Evolutionary conservation across 257 asterid genomes (phyloP), one percentile per base, ranked within the genome.

Genomic region (Petrea volubilis): DNA sequence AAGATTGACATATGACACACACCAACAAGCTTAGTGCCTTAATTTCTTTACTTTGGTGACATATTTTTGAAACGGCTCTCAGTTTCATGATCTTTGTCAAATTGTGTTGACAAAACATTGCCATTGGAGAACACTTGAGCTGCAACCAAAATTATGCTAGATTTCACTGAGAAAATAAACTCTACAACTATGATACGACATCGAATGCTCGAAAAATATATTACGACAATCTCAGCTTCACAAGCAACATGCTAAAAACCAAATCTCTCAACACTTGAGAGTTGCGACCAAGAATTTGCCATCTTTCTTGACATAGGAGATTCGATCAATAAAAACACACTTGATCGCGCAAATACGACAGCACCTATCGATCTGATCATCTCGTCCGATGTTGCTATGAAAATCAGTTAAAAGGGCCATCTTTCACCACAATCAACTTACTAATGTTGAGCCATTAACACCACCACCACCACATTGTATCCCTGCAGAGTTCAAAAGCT

Each of bases 401-500:
- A 34, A 41, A 14, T 79, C 70, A 79, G 75, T 75, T 56, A 43
- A n/a, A n/a, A 0, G 77, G 74, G 34, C 70, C 74, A 24, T 76
- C 84, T 53, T 75, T 77, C n/a, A 7, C 77, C 69, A 7, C 76
- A 79, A 15, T 68, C 80, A 24, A 46, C 77, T 46, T 74, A n/a
- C 88, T 9, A 82, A 67, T 25, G 74, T 36, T 52, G 82, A 51
- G 78, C 79, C 66, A 53, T 74, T 72, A 23, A 75, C 79, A 10
- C 78, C 84, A 38, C 8, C 43, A 23, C 73, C 79, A 10, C 78
- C 84, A 38, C 8, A 8, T 23, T 82, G 88, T 70, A 85, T 12
- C 0, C 77, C 87, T 3, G 82, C 95, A 0, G 96, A 83, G 86
- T 87, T 92, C 40, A 95, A 75, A 47, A 95, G 93, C 81, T 87